Evolutionary conservation across 257 asterid genomes (phyloP), one percentile per base, ranked within the genome.

Genomic region (Plectranthus barbatus): DNA sequence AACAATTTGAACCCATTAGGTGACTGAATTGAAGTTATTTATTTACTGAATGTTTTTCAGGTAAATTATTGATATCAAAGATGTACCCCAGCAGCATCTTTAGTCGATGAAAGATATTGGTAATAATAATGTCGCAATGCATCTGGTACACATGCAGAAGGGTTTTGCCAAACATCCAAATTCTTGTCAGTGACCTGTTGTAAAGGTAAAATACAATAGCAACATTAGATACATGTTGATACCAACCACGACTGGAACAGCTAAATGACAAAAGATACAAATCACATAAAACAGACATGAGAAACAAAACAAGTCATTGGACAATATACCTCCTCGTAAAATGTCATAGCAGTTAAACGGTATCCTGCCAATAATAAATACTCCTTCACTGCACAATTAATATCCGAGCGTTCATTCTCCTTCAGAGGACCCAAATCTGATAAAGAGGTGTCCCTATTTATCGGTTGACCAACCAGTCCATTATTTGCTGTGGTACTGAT

Each of bases 341-440:
- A 93, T 76, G 99, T 93, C 99, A 93, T 93, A 50, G 97, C 95
- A 53, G 96, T 87, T 75, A 93, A 81, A 55, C 99, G 97, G 61
- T 93, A 93, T 54, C 99, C 99, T 13, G 96, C 99, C 65, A 87
- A 77, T 52, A 82, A 68, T 71, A 93, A 72, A 80, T 93, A 93
- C 74, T 93, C 99, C 84, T 90, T 93, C 68, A 93, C 96, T 49
- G 99, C 99, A 74, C 85, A 87, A 79, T 93, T 90, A 55, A 93
- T 80, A 82, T 93, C 96, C 60, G 76, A 71, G 29, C 99, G 81
- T 74, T 93, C 99, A 42, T 64, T 82, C 42, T 84, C 95, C 82
- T 93, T 93, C 73, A 93, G 72, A 53, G 97, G 88, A 45, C 97
- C 99, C 90, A 93, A 78, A 76, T 85, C 90, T 29, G 88, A 85